phyloP scores from a whole-genome alignment of 345 rosid species.

The Camelina hispida region DNA sequence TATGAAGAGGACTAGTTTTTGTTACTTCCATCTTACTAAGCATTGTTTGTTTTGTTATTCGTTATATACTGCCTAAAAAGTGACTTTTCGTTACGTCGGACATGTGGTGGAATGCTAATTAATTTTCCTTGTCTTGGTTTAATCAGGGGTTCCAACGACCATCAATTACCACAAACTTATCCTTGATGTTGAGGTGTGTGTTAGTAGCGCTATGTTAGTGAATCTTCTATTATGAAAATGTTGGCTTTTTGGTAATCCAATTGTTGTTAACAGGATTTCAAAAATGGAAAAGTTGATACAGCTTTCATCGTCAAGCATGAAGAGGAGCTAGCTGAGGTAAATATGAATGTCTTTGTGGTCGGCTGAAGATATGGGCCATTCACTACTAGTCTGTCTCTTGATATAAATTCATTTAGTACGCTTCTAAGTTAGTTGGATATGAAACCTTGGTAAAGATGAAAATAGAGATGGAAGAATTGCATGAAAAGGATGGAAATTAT shows the following conservation, averaged over 20 bases:
- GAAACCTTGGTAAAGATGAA: not conserved
- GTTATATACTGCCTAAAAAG: not conserved
- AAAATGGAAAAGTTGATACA: conserved; percentile 94
- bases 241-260: conserved; percentile 15
- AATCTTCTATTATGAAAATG: not conserved
- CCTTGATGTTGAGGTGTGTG: conserved; percentile 87
- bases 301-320: conserved; percentile 97
- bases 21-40: not conserved
- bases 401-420: not conserved
- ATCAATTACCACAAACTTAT: conserved; percentile 95
- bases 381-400: not conserved
- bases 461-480: not conserved
- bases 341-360: not conserved
- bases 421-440: not conserved
- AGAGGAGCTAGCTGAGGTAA: conserved; percentile 81
- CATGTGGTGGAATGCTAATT: not conserved
- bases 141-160: conserved; percentile 93
- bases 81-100: not conserved
- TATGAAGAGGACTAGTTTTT: conserved; percentile 20
- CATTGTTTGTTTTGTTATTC: not conserved
- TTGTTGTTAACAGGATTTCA: conserved; percentile 74
- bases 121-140: conserved; percentile 17
- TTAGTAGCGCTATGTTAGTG: not conserved
- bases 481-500: not conserved
- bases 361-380: not conserved